Percentiles rank a stretch among this genome's conserved stretches.
Evolutionary conservation across 768 basidiomycete genomes (phyloP).

Genomic region (Boletus edulis): DNA sequence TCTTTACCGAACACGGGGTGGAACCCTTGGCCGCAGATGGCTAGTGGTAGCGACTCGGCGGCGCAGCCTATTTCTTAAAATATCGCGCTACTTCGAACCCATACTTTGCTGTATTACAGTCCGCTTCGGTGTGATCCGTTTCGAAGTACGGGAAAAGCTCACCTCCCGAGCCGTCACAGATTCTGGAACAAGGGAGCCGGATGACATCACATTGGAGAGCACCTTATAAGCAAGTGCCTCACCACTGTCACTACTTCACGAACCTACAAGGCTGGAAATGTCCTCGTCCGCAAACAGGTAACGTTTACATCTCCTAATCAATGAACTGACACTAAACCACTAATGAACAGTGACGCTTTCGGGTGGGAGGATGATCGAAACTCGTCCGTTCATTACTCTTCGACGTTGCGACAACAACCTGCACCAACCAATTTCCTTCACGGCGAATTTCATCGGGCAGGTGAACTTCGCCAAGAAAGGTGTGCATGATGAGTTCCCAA

Average conservation of each 20-base stretch:
- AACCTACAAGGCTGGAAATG: slow-evolving; percentile 1
- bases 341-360: neutral
- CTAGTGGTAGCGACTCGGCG: neutral
- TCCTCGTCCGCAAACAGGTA: slow-evolving; percentile 8
- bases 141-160: neutral
- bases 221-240: slow-evolving; percentile 8
- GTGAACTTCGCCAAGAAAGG: slow-evolving; percentile 5
- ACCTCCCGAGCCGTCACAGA: slow-evolving; percentile 4
- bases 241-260: neutral
- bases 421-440: neutral
- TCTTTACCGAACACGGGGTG: neutral
- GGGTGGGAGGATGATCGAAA: neutral
- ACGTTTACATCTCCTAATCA: neutral
- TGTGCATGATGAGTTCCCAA: slow-evolving; percentile 3
- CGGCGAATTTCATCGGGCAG: neutral
- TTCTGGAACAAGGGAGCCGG: slow-evolving; percentile 7
- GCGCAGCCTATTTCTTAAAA: neutral
- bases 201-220: neutral
- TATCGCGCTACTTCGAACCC: neutral
- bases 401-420: slow-evolving; percentile 4
- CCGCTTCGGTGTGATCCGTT: slow-evolving; percentile 6
- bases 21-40: neutral
- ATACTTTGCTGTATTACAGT: slow-evolving; percentile 18
- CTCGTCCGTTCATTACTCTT: neutral
- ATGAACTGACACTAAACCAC: neutral